These are phyloP conservation scores for Cryptosporidium canis DNA, from an alignment of 169 alveolate genomes.

Conservation along the genomic window DNA sequence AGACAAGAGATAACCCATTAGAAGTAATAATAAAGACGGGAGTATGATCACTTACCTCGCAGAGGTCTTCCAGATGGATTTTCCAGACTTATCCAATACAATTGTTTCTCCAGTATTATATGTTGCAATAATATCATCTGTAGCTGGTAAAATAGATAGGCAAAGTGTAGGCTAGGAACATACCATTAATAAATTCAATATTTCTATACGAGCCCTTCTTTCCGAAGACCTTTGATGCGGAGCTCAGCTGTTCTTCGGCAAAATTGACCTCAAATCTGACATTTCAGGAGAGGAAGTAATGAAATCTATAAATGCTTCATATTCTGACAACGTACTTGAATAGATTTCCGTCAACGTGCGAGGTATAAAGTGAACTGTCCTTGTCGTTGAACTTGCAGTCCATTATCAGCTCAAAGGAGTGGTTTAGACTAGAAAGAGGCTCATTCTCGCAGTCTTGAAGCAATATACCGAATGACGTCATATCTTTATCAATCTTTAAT, in stretches of 20 bases:
- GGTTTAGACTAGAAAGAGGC: not conserved
- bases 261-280: conserved; percentile 42
- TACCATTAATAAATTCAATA: conserved; percentile 51
- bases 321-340: not conserved
- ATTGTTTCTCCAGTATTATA: conserved; percentile 58
- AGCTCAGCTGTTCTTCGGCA: not conserved
- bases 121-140: conserved; percentile 28
- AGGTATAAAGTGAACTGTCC: conserved; percentile 9
- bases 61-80: conserved; percentile 17
- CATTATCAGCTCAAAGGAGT: conserved; percentile 16
- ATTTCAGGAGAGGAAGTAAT: not conserved
- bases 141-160: not conserved
- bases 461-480: conserved; percentile 29
- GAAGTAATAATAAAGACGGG: not conserved
- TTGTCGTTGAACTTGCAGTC: conserved; percentile 43
- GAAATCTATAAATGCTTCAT: not conserved
- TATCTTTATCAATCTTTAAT: not conserved
- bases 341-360: conserved; percentile 52
- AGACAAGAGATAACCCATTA: not conserved
- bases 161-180: not conserved
- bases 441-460: conserved; percentile 18
- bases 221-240: conserved; percentile 19
- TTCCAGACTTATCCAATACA: conserved; percentile 1
- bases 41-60: conserved; percentile 18
- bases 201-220: conserved; percentile 68